Base-by-base conservation (phyloP, 2,329 filamentous ascomycete genomes). In the Aspergillus ibericus region DNA sequence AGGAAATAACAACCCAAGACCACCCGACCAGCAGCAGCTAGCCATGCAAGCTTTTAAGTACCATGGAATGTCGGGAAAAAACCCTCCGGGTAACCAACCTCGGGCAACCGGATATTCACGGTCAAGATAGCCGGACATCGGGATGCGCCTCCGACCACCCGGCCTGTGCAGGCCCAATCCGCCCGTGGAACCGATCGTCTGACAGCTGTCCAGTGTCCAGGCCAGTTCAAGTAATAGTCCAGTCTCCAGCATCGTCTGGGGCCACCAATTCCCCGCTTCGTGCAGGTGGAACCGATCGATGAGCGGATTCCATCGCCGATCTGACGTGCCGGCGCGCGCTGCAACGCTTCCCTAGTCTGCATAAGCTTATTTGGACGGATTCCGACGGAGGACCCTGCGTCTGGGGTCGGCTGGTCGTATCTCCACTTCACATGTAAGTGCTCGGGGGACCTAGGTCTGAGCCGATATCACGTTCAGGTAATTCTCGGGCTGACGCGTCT, bases 301-400 rank as follows among this genome's bases (percentile, higher is more conserved):
- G 25, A 16, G 44, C 38, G 38, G 38, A 42, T 20, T 42, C 38
- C 38, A 42, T 42, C 38, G 38, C 44, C 44, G 44, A 48, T 48
- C 44, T 48, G 27, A 29, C 15, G 44, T 40, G 16, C 35, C 29
- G 15, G 15, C 13, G 35, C 35, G 15, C 8, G 35, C 35, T 38
- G 35, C 29, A 32, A 32, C 29, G 8, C 29, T 32, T 32, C 29
- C 29, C 9, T 38, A 15, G 20, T 4, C 44, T 48, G 44, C 27
- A 29, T n/a, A 55, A 55, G 52, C 52, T 55, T 55, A 53, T 34
- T 22, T 46, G 27, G 25, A 20, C 40, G 34, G 52, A 35, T n/a
- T 20, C 16, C 34, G n/a, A 47, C 27, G 40, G 52, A 35, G 52
- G 40, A 46, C 27, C 44, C 27, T 48, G 44, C n/a, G 25, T 16